These are phyloP conservation scores for Ogataea methylovora DNA, from an alignment of 805 yeast species.

Conservation along the genomic window DNA sequence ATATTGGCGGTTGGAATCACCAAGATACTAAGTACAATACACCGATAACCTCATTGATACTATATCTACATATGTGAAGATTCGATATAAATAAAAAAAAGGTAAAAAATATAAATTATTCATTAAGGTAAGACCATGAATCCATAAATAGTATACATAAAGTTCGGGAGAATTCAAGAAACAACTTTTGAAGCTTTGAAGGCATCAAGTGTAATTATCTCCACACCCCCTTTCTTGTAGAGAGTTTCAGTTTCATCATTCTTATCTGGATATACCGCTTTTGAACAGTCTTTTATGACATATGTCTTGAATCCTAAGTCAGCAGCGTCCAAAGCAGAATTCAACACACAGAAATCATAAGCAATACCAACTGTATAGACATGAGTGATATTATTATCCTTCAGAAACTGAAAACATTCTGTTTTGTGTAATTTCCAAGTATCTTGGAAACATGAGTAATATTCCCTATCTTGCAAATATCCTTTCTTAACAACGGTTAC, in stretches of 20 bases:
- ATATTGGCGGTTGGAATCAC: too few relatives aligned
- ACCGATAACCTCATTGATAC: too few relatives aligned
- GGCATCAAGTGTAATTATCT: background rate
- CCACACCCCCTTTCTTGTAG: conserved; percentile 26
- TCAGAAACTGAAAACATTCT: conserved; percentile 46
- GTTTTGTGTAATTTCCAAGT: conserved; percentile 69
- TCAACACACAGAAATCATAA: conserved; percentile 76
- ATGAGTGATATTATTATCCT: conserved; percentile 38
- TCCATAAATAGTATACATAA: too few relatives aligned
- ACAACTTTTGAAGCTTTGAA: too few relatives aligned
- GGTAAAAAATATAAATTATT: too few relatives aligned
- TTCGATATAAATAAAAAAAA: too few relatives aligned
- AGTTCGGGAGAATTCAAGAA: too few relatives aligned
- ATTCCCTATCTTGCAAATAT: conserved; percentile 62
- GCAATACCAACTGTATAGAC: conserved; percentile 81
- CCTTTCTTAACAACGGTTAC: conserved; percentile 60
- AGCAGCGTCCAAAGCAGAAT: conserved; percentile 67
- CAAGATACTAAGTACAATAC: too few relatives aligned
- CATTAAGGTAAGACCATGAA: too few relatives aligned
- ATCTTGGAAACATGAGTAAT: conserved; percentile 82
- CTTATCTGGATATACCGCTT: conserved; percentile 44
- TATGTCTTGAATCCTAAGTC: conserved; percentile 53
- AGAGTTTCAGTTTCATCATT: conserved; percentile 25
- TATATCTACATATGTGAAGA: too few relatives aligned
- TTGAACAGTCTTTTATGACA: conserved; percentile 51